phyloP scores from a whole-genome alignment of 257 asterid species.

The Rubia yunnanensis region DNA sequence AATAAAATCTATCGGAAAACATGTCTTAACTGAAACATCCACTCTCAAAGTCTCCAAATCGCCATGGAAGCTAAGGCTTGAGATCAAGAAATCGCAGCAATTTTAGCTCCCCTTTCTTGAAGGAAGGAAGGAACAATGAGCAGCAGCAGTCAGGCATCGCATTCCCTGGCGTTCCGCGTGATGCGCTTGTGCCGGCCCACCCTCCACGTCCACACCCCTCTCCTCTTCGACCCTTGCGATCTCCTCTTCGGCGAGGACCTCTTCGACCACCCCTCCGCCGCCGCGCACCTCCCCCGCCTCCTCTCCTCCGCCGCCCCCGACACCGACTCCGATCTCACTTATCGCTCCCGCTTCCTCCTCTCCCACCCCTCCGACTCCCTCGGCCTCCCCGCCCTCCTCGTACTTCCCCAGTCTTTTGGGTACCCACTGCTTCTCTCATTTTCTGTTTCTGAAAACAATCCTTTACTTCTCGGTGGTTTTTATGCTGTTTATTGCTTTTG shows the following conservation, averaged over 20 bases:
- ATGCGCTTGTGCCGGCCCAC: constrained; percentile 91
- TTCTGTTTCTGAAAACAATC: background rate
- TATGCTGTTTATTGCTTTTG: constrained; percentile 1
- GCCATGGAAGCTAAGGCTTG: background rate
- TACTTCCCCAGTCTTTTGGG: constrained; percentile 96
- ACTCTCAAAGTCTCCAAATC: background rate
- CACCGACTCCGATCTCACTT: constrained; percentile 69
- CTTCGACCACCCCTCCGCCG: constrained; percentile 77
- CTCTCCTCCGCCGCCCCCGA: constrained; percentile 23
- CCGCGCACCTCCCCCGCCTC: constrained; percentile 61
- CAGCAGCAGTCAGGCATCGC: constrained; percentile 45
- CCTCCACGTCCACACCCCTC: constrained; percentile 70
- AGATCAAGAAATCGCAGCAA: background rate
- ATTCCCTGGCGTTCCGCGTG: constrained; percentile 87
- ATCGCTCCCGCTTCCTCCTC: constrained; percentile 76
- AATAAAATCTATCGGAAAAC: background rate
- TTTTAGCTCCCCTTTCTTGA: background rate
- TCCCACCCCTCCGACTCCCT: constrained; percentile 72
- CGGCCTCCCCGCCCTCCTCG: constrained; percentile 87
- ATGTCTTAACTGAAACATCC: no score
- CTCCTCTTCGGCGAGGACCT: constrained; percentile 90
- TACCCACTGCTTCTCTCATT: constrained; percentile 1
- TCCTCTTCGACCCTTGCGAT: constrained; percentile 80
- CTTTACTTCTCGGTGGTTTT: constrained; percentile 2
- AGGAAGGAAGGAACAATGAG: constrained; percentile 27